Evolutionary conservation across 805 yeast species (phyloP).

Genomic region (Saturnispora gosingensis): DNA sequence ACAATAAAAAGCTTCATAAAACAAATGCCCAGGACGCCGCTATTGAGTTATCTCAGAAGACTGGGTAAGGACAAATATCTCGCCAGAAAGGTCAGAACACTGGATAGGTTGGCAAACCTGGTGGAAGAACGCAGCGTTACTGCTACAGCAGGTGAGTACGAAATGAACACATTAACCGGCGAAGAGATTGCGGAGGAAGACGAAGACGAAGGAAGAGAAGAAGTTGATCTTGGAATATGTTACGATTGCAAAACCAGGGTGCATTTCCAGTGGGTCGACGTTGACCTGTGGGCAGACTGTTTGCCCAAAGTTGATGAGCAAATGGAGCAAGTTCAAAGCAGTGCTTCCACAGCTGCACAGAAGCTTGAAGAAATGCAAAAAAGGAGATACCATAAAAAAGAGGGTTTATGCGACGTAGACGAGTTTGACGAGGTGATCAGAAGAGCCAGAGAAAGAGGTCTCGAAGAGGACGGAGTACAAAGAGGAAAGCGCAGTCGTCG

Average conservation of each 20-base stretch:
- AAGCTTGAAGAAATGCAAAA: background rate
- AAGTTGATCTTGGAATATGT: conserved; percentile 25
- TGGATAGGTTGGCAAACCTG: background rate
- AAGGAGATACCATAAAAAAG: background rate
- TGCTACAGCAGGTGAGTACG: conserved; percentile 2
- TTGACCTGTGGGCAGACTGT: conserved; percentile 20
- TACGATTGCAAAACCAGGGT: conserved; percentile 40
- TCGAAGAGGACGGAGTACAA: conserved; percentile 13
- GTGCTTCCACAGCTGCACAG: background rate
- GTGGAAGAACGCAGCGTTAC: background rate
- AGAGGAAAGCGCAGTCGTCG: background rate
- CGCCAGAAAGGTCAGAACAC: background rate
- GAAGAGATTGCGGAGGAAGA: conserved; percentile 12
- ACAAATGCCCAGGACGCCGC: background rate
- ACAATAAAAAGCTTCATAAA: background rate
- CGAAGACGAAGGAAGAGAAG: background rate
- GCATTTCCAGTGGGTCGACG: conserved; percentile 38
- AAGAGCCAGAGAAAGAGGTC: conserved; percentile 1
- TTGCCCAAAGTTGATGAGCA: conserved; percentile 12
- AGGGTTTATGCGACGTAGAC: conserved; percentile 2
- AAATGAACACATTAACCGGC: conserved; percentile 4
- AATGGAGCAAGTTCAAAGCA: background rate
- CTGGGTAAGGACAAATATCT: conserved; percentile 2
- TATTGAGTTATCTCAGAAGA: background rate
- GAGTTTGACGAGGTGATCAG: conserved; percentile 7